These are phyloP conservation scores for Arthrobotrys sphaeroides DNA, from an alignment of 2,329 filamentous ascomycete genomes.

Conservation along the genomic window DNA sequence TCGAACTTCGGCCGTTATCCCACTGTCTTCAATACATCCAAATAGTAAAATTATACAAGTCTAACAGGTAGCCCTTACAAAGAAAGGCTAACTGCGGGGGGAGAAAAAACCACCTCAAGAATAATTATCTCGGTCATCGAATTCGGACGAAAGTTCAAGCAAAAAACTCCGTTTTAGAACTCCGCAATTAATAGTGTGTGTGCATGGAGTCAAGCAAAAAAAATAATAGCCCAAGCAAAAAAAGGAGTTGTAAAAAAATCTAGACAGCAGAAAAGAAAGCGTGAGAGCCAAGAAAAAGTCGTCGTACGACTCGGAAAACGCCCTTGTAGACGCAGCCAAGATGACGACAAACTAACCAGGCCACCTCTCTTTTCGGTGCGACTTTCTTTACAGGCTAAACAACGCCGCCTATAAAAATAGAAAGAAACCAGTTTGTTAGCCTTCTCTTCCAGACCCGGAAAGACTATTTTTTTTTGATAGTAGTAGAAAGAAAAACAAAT, in stretches of 20 bases:
- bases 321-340: not conserved
- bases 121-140: not conserved
- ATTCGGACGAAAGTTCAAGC: not conserved
- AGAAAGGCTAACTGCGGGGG: not conserved
- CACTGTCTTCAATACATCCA: not conserved
- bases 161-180: conserved; percentile 1
- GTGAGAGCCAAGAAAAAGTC: conserved; percentile 5
- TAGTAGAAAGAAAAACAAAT: too few relatives aligned
- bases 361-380: not conserved
- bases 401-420: conserved; percentile 52
- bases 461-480: not conserved
- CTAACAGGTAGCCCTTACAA: not conserved
- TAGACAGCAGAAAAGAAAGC: not conserved
- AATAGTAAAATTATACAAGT: not conserved
- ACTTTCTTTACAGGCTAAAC: conserved; percentile 47
- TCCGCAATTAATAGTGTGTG: not conserved
- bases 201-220: not conserved
- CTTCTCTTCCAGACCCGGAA: conserved; percentile 2
- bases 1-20: not conserved
- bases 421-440: conserved; percentile 39
- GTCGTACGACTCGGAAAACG: not conserved
- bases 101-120: not conserved
- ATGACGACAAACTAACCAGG: conserved; percentile 21
- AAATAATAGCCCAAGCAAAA: not conserved
- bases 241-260: not conserved